phyloP scores from a whole-genome alignment of 306 rosid species.

The Rubus parviflorus region DNA sequence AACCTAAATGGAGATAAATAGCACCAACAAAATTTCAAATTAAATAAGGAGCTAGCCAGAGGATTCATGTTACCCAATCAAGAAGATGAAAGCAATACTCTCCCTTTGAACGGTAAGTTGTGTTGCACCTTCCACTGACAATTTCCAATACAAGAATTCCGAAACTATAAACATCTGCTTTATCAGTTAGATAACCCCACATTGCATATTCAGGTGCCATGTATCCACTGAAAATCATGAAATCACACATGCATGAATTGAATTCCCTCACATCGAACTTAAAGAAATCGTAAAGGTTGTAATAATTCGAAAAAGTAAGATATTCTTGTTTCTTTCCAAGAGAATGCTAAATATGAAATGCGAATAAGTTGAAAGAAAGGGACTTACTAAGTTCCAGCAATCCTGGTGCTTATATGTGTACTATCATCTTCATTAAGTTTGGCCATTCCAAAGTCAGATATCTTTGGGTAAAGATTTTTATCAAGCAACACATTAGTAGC shows the following conservation, averaged over 20 bases:
- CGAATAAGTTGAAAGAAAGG: too few relatives aligned
- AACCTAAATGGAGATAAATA: background rate
- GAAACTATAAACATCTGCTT: slow-evolving; percentile 79
- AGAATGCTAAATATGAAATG: too few relatives aligned
- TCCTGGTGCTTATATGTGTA: slow-evolving; percentile 58
- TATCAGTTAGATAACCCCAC: slow-evolving; percentile 70
- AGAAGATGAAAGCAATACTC: slow-evolving; percentile 7
- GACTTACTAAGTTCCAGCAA: too few relatives aligned
- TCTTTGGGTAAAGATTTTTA: slow-evolving; percentile 61
- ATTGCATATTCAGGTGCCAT: slow-evolving; percentile 62
- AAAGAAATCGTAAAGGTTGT: too few relatives aligned
- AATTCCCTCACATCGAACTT: background rate
- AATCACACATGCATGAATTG: background rate
- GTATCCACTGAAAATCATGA: slow-evolving; percentile 36
- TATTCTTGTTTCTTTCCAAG: too few relatives aligned
- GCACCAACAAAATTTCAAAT: background rate
- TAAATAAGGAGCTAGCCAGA: background rate
- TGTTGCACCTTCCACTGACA: slow-evolving; percentile 55
- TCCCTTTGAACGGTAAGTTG: slow-evolving; percentile 32
- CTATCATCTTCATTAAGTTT: slow-evolving; percentile 64
- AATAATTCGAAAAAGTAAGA: too few relatives aligned
- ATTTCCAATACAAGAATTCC: slow-evolving; percentile 56
- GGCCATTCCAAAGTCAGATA: slow-evolving; percentile 76
- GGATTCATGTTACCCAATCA: slow-evolving; percentile 27
- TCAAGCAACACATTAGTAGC: slow-evolving; percentile 74